Conservation (phyloP, 1,284 basidiomycete genomes). For the Erythrobasidium hasegawianum region DNA sequence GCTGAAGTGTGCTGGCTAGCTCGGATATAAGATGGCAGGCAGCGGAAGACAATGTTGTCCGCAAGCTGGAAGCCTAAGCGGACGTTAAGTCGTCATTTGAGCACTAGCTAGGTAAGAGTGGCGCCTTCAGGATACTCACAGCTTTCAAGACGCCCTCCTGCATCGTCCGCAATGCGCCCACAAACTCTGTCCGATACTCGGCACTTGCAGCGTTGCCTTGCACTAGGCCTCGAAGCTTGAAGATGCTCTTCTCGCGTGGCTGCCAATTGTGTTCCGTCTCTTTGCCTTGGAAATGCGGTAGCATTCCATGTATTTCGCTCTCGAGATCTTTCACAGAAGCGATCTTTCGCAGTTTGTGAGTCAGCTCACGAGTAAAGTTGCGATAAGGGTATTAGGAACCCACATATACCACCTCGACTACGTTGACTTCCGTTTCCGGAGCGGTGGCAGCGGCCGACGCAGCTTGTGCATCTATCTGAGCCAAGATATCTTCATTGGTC, state of each 20-base stretch:
- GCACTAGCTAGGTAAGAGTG: neutral
- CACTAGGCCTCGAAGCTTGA: slow-evolving; percentile 87
- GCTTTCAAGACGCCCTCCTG: slow-evolving; percentile 81
- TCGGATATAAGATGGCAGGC: slow-evolving; percentile 76
- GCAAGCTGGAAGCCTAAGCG: slow-evolving; percentile 70
- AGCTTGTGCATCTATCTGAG: slow-evolving; percentile 12
- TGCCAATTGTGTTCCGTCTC: slow-evolving; percentile 98
- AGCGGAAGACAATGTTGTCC: slow-evolving; percentile 83
- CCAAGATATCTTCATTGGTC: slow-evolving; percentile 29
- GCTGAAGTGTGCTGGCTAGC: slow-evolving; percentile 64
- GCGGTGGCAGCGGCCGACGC: slow-evolving; percentile 20
- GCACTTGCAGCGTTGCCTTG: slow-evolving; percentile 65
- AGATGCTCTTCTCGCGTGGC: slow-evolving; percentile 70
- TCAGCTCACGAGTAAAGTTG: slow-evolving; percentile 29
- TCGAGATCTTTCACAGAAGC: slow-evolving; percentile 80
- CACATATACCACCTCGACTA: slow-evolving; percentile 19
- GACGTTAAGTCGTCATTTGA: too few relatives aligned
- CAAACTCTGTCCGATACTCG: slow-evolving; percentile 69
- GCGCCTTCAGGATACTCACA: too few relatives aligned
- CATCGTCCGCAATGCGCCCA: slow-evolving; percentile 68
- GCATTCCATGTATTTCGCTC: slow-evolving; percentile 72
- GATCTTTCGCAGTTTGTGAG: slow-evolving; percentile 57
- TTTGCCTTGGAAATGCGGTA: slow-evolving; percentile 81
- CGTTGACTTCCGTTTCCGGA: slow-evolving; percentile 8
- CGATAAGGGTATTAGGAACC: slow-evolving; percentile 24